Conservation (phyloP, 805 yeast genomes). For the Candida sakaeoensis region DNA sequence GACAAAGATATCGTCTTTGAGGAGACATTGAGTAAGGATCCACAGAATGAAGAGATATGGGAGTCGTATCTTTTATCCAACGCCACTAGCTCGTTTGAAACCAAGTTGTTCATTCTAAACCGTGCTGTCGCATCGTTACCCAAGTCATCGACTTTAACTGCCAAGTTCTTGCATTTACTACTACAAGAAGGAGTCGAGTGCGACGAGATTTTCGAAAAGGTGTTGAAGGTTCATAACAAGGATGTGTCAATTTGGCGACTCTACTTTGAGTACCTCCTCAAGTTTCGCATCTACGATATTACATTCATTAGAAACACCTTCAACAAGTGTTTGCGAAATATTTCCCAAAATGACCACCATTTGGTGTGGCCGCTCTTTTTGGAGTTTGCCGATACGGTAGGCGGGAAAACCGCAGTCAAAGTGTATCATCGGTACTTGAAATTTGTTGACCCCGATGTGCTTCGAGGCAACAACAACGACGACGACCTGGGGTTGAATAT, state of each 20-base stretch:
- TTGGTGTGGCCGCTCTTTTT: constrained; percentile 47
- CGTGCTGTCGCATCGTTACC: constrained; percentile 47
- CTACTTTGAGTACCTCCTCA: constrained; percentile 42
- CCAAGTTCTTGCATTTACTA: constrained; percentile 42
- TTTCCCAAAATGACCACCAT: constrained; percentile 51
- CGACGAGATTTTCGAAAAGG: constrained; percentile 33
- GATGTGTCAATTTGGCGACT: constrained; percentile 52
- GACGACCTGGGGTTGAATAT: constrained; percentile 12
- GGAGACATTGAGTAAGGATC: constrained; percentile 28
- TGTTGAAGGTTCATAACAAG: constrained; percentile 35
- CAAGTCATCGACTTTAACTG: constrained; percentile 55
- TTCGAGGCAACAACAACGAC: constrained; percentile 9
- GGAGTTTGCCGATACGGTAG: constrained; percentile 45
- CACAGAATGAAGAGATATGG: constrained; percentile 41
- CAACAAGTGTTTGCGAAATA: constrained; percentile 44
- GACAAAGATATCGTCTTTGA: constrained; percentile 35
- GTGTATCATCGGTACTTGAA: constrained; percentile 30
- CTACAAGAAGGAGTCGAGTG: constrained; percentile 23
- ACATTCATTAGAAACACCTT: constrained; percentile 41
- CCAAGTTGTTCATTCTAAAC: constrained; percentile 45
- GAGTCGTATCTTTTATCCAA: constrained; percentile 38
- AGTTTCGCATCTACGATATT: constrained; percentile 26
- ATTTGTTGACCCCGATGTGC: constrained; percentile 19
- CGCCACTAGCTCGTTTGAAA: constrained; percentile 20
- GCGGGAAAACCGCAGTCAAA: constrained; percentile 35